Evolutionary conservation across 768 basidiomycete species (phyloP).

Genomic region (Artomyces pyxidatus): DNA sequence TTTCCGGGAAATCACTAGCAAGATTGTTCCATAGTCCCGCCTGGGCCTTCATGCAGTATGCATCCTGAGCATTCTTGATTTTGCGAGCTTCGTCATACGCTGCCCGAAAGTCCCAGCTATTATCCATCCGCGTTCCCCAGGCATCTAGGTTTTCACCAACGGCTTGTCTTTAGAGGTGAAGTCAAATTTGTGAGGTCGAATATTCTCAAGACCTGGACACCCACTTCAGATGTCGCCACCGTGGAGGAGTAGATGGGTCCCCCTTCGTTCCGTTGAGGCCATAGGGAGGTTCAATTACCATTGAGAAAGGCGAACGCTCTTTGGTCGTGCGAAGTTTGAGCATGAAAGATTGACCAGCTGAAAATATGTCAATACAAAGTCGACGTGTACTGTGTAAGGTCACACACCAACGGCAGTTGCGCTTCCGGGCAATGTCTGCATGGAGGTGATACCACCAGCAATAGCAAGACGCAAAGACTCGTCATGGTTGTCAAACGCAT

Average conservation of each 20-base stretch:
- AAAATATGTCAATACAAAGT: slow-evolving; percentile 6
- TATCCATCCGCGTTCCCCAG: slow-evolving; percentile 56
- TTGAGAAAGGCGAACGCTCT: slow-evolving; percentile 69
- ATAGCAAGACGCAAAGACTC: slow-evolving; percentile 64
- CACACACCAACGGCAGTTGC: slow-evolving; percentile 61
- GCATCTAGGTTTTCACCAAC: slow-evolving; percentile 6
- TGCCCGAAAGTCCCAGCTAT: slow-evolving; percentile 68
- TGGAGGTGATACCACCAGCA: slow-evolving; percentile 84
- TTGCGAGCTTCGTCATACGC: slow-evolving; percentile 72
- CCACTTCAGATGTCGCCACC: slow-evolving; percentile 82
- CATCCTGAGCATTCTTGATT: slow-evolving; percentile 62
- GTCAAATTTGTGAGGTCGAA: neutral
- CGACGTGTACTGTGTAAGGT: slow-evolving; percentile 18
- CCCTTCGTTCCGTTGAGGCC: slow-evolving; percentile 40
- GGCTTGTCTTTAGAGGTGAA: slow-evolving; percentile 25
- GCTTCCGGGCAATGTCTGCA: slow-evolving; percentile 73
- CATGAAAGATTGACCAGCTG: slow-evolving; percentile 84
- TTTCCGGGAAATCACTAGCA: slow-evolving; percentile 54
- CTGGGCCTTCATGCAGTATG: slow-evolving; percentile 58
- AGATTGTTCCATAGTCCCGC: slow-evolving; percentile 31
- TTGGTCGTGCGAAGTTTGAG: slow-evolving; percentile 76
- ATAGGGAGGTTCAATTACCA: slow-evolving; percentile 80
- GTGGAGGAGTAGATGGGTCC: slow-evolving; percentile 34
- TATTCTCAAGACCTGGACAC: slow-evolving; percentile 10
- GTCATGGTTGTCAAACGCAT: slow-evolving; percentile 85